Percentiles rank a stretch among this genome's conserved stretches.
Conservation (phyloP, 306 rosid genomes). For the Glycyrrhiza uralensis region DNA sequence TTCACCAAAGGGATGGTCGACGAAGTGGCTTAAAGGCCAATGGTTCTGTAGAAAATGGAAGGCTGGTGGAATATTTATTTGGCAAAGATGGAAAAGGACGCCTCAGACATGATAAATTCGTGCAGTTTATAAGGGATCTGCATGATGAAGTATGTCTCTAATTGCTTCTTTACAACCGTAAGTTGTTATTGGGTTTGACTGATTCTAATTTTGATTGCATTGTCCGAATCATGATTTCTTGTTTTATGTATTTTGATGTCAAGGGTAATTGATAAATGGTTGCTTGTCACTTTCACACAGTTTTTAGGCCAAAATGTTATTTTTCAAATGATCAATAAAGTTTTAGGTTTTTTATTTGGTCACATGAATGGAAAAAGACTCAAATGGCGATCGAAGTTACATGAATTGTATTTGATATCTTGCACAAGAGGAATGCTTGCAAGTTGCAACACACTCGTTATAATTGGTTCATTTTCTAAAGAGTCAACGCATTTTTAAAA, state of each 20-base stretch:
- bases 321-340: background rate
- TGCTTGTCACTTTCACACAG: background rate
- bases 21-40: constrained; percentile 45
- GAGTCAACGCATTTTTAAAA: too few species aligned
- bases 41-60: constrained; percentile 78
- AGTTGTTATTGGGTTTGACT: background rate
- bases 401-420: background rate
- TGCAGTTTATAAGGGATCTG: constrained; percentile 60
- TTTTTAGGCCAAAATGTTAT: background rate
- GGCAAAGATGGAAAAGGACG: constrained; percentile 61
- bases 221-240: background rate
- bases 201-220: background rate
- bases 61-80: constrained; percentile 72
- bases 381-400: background rate
- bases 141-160: constrained; percentile 56
- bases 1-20: constrained; percentile 57
- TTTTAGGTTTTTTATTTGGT: background rate
- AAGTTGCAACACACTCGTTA: background rate
- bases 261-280: background rate
- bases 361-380: background rate
- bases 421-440: too few species aligned
- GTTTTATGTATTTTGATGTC: background rate
- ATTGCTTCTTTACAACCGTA: background rate
- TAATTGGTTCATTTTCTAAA: background rate
- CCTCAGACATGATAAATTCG: constrained; percentile 65